phyloP scores from a whole-genome alignment of 345 rosid genomes.

The Ceriops tagal region DNA sequence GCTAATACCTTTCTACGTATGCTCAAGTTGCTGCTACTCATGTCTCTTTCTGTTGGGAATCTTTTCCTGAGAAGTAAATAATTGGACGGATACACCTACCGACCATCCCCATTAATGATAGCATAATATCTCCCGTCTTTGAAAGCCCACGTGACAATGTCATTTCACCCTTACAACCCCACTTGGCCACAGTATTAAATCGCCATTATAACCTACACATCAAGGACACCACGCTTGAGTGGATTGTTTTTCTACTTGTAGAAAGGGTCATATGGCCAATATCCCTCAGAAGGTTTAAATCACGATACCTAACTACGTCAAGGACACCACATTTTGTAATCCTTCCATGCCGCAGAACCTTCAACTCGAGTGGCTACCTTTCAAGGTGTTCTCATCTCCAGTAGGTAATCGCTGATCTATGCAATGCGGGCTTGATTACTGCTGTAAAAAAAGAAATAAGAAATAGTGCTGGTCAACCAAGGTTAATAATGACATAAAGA shows the following conservation, averaged over 20 bases:
- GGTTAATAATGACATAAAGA: neutral
- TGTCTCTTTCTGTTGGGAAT: constrained; percentile 1
- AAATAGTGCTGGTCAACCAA: neutral
- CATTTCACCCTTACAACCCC: neutral
- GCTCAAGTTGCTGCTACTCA: neutral
- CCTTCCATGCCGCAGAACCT: neutral
- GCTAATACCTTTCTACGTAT: no score
- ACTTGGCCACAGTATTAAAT: neutral
- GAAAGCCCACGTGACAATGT: neutral
- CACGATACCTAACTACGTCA: neutral
- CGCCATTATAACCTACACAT: neutral
- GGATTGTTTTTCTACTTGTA: no score
- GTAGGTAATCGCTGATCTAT: neutral
- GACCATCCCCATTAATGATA: no score
- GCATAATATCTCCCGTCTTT: neutral
- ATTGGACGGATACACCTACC: no score
- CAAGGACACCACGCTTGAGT: neutral
- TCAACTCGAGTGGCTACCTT: neutral
- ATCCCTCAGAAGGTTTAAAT: no score
- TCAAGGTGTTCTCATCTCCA: neutral
- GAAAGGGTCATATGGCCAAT: no score
- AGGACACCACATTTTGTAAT: neutral
- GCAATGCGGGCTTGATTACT: neutral
- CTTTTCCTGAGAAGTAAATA: no score
- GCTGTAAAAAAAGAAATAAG: neutral